Base-by-base conservation (phyloP, 306 rosid genomes). In the Acacia acuminata region DNA sequence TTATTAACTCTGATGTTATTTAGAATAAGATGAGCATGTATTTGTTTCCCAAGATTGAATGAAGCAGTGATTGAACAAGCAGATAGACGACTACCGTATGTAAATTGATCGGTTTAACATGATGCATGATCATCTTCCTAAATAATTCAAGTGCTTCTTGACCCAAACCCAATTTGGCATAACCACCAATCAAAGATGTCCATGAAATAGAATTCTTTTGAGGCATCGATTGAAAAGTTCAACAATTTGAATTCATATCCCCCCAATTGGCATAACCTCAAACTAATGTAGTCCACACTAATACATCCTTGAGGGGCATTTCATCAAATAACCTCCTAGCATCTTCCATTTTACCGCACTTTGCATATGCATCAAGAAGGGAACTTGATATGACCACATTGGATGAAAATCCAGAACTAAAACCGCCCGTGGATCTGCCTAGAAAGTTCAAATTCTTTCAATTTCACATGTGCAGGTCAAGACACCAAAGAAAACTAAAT, bases 341-440 rank as follows among this genome's bases (percentile, higher is more conserved):
- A 38, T 91, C 89, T 61, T 58, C 90, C 88, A 90, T 88, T 82
- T 83, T 76, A 11, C 90, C 93, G 53, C 98, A 94, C 75, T 94
- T 94, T 1, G 87, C 90, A 88, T 94, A 92, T 70, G 92, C 94
- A 88, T 92, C 94, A 70, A 92, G 82, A 77, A 92, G 76, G 0
- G 96, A 91, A 82, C 94, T 91, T 12, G 90, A 90, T 76, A 90
- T 85, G 60, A 94, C 94, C 68, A 91, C 83, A 81, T 94, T 91
- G 20, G 92, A 85, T 53, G 36, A 84, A 86, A 92, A 89, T 45
- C 97, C 98, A 16, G 87, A 47, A 89, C 87, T 60, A 90, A 88
- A 88, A 94, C 91, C 91, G 96, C 72, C 90, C 97, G 75, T 94
- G 98, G 60, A 93, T 84, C 88, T 92, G 97, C 87, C 90, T 87